phyloP scores from a whole-genome alignment of 1,284 basidiomycete species.

The Ceratobasidium theobromae region DNA sequence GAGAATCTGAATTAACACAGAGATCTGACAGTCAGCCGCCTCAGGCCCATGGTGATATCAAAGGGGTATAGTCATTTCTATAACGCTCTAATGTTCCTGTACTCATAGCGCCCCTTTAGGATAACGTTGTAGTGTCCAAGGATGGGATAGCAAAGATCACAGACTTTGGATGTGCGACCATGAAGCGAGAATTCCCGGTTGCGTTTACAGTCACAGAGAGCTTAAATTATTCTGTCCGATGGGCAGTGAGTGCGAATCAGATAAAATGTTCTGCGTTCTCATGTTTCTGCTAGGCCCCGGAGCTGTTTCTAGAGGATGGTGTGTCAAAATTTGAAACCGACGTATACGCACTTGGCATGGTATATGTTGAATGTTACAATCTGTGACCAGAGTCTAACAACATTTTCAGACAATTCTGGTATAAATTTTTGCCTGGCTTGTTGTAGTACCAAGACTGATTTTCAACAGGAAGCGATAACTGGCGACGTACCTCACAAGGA shows the following conservation, averaged over 20 bases:
- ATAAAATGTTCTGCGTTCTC: background rate
- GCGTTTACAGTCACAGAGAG: slow-evolving; percentile 18
- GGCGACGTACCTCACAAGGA: slow-evolving; percentile 22
- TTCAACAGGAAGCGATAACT: slow-evolving; percentile 13
- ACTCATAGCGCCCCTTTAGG: background rate
- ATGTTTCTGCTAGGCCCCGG: background rate
- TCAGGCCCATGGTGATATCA: slow-evolving; percentile 26
- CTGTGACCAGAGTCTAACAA: background rate
- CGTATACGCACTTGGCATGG: slow-evolving; percentile 21
- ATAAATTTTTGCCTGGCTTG: background rate
- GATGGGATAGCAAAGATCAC: slow-evolving; percentile 6
- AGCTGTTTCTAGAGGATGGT: slow-evolving; percentile 16
- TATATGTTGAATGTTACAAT: background rate
- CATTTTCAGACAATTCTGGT: slow-evolving; percentile 20
- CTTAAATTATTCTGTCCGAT: slow-evolving; percentile 18
- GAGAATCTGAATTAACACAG: background rate
- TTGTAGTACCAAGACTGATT: background rate
- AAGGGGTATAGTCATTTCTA: background rate
- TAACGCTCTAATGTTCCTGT: background rate
- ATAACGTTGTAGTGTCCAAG: slow-evolving; percentile 21
- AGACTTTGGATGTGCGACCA: slow-evolving; percentile 23
- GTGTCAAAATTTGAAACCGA: slow-evolving; percentile 10
- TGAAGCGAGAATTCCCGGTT: slow-evolving; percentile 22
- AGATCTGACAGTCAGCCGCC: background rate
- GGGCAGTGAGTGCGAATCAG: background rate